These are phyloP conservation scores for Populus tomentosa DNA, from an alignment of 441 rosid species.

Conservation along the genomic window DNA sequence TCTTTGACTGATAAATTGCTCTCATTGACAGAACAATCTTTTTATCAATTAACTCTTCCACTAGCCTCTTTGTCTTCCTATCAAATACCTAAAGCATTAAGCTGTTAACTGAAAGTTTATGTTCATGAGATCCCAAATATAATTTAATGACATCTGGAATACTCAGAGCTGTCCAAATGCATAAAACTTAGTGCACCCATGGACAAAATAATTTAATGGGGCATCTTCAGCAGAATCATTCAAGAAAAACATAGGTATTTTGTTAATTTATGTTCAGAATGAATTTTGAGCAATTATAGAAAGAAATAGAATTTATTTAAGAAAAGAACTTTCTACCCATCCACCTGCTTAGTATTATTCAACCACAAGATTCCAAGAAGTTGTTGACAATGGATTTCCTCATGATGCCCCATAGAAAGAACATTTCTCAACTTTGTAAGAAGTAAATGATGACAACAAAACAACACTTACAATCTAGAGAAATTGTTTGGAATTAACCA, in stretches of 20 bases:
- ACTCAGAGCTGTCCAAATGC: background rate
- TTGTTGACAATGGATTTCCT: no score
- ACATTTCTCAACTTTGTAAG: no score
- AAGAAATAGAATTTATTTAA: no score
- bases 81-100: slow-evolving; percentile 64
- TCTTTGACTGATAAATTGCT: slow-evolving; percentile 88
- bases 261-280: background rate
- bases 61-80: slow-evolving; percentile 75
- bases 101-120: slow-evolving; percentile 8
- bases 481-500: background rate
- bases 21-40: slow-evolving; percentile 91
- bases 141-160: slow-evolving; percentile 7
- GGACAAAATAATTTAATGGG: background rate
- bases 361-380: no score
- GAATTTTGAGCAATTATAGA: background rate
- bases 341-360: no score
- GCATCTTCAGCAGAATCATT: background rate
- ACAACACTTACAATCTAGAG: background rate
- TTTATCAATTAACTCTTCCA: slow-evolving; percentile 85
- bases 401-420: no score
- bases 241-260: background rate
- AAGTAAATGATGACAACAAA: background rate
- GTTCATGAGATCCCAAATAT: slow-evolving; percentile 5
- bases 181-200: background rate
- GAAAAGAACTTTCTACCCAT: no score